Base-by-base conservation (phyloP, 345 rosid genomes). In the Citrus sp. region DNA sequence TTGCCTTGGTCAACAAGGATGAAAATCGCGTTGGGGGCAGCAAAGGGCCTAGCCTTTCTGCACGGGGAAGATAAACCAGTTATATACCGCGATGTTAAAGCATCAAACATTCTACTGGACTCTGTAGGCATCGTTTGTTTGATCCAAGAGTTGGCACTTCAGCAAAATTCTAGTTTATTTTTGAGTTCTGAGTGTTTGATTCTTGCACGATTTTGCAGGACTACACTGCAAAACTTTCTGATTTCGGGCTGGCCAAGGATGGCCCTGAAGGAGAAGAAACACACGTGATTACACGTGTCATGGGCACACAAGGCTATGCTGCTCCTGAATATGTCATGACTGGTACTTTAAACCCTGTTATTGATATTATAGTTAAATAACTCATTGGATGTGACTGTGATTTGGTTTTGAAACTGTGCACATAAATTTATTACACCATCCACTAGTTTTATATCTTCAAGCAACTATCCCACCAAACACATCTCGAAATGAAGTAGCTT, bases 21-120 rank as follows among this genome's bases (percentile, higher is more conserved):
- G 95, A 94, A 90, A 74, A 89, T 94, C 56, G 97, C 91, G 1
- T 59, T 91, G 32, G 95, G 90, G 79, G 97, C 98, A 2, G 98
- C 97, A 4, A 90, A 88, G 79, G 97, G 98, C 38, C 78, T 94
- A 21, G 97, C 89, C 60, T 92, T 94, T 79, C 93, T 94, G 14
- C 98, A 94, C 72, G 92, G 85, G 79, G 84, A 82, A 22, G 91
- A 92, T 46, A 90, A 86, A 75, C 97, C 95, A 2, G 93, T 94
- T 40, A 94, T 92, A 66, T 92, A 82, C 79, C 67, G 97, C 24
- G 97, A 94, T 80, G 92, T 94, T 30, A 94, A 94, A 76, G 76
- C 98, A 74, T 92, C 97, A 7, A 92, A 94, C 74, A 86, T 94
- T 69, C 75, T 92, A 62, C 32, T 94, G 61, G 95, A 94, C 80